Evolutionary conservation across 2,329 filamentous ascomycete species (phyloP).

Genomic region (Rachicladosporium sp.): DNA sequence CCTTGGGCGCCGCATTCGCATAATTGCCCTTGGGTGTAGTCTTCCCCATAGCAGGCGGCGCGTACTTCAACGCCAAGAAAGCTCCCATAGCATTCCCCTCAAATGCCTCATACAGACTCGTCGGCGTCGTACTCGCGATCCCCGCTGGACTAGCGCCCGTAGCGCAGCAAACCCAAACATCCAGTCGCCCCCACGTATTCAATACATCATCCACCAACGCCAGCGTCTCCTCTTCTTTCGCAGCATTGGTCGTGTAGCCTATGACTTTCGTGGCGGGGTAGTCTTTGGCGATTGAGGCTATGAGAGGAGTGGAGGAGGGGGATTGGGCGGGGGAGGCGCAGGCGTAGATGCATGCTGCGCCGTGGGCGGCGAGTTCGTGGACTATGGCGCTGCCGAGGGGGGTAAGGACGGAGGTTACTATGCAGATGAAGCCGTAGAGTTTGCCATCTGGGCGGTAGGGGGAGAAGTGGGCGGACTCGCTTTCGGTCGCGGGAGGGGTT

Average conservation of each 20-base stretch:
- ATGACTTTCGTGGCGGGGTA: slow-evolving; percentile 49
- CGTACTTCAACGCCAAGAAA: slow-evolving; percentile 54
- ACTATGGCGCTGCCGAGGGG: slow-evolving; percentile 50
- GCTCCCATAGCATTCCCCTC: slow-evolving; percentile 50
- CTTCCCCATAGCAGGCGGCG: slow-evolving; percentile 51
- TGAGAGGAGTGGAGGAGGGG: slow-evolving; percentile 26
- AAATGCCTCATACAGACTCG: slow-evolving; percentile 45
- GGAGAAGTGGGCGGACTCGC: slow-evolving; percentile 36
- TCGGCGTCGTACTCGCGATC: slow-evolving; percentile 44
- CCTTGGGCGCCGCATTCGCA: slow-evolving; percentile 49
- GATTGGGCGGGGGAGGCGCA: slow-evolving; percentile 21
- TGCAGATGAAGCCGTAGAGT: slow-evolving; percentile 53
- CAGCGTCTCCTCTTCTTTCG: slow-evolving; percentile 49
- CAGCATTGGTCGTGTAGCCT: slow-evolving; percentile 47
- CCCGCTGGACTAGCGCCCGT: slow-evolving; percentile 46
- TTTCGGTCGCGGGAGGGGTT: slow-evolving; percentile 1
- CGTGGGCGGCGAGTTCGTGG: slow-evolving; percentile 49
- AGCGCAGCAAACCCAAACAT: slow-evolving; percentile 49
- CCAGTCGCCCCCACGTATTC: slow-evolving; percentile 42
- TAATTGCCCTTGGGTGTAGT: slow-evolving; percentile 43
- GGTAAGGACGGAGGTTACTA: slow-evolving; percentile 50
- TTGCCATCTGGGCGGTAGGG: slow-evolving; percentile 48
- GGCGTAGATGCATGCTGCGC: slow-evolving; percentile 52
- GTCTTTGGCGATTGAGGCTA: slow-evolving; percentile 30
- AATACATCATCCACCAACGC: slow-evolving; percentile 50